Conservation (phyloP, 2,329 filamentous ascomycete genomes). For the Pestalotiopsis sp. region DNA sequence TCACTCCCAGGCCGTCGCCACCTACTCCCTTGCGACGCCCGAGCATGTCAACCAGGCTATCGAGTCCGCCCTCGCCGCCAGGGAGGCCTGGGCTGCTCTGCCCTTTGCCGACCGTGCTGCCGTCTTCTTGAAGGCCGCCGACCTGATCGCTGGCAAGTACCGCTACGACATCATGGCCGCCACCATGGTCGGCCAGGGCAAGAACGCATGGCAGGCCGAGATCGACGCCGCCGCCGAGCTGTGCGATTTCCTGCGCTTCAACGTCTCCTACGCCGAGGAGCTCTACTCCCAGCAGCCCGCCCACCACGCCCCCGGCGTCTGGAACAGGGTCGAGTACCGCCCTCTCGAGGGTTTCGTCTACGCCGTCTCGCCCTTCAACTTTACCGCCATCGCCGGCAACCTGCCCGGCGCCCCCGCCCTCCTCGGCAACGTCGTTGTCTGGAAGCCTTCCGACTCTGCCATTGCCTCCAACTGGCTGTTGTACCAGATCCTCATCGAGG, state of each 20-base stretch:
- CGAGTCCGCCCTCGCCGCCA: conserved; percentile 81
- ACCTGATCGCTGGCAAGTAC: conserved; percentile 89
- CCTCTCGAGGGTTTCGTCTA: conserved; percentile 95
- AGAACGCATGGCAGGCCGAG: conserved; percentile 99
- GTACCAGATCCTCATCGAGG: conserved; percentile 88
- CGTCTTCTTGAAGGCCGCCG: conserved; percentile 93
- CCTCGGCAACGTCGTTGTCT: conserved; percentile 92
- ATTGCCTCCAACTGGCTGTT: conserved; percentile 91
- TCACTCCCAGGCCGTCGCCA: conserved; percentile 75
- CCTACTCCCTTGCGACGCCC: conserved; percentile 79
- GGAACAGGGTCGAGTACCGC: conserved; percentile 90
- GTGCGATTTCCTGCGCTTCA: conserved; percentile 91
- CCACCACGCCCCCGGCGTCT: conserved; percentile 81
- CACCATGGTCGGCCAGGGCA: conserved; percentile 95
- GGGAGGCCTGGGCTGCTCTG: conserved; percentile 80
- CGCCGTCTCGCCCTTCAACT: conserved; percentile 94
- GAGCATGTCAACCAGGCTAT: conserved; percentile 80
- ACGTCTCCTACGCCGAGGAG: conserved; percentile 91
- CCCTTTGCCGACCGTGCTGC: conserved; percentile 90
- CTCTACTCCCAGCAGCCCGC: conserved; percentile 84
- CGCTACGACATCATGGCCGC: conserved; percentile 95
- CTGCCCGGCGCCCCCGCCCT: conserved; percentile 80
- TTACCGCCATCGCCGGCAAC: conserved; percentile 92
- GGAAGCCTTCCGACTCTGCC: conserved; percentile 92
- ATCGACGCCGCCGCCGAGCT: conserved; percentile 94